phyloP scores from a whole-genome alignment of 768 basidiomycete species.

The Crassisporium funariophilum region DNA sequence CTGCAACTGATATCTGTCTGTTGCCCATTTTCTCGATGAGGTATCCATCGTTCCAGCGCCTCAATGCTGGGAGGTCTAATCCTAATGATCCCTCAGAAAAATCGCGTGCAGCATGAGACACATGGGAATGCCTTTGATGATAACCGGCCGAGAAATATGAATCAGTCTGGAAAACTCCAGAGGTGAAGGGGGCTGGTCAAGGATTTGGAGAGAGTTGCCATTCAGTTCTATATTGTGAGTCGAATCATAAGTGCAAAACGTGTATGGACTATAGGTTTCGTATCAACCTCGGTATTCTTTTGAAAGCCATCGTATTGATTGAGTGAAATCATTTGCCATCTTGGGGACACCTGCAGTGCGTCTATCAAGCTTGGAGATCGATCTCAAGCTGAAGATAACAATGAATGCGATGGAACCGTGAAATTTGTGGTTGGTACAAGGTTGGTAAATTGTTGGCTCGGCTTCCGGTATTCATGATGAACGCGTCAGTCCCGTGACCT shows the following conservation, averaged over 20 bases:
- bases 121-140: slow-evolving; percentile 60
- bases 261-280: background rate
- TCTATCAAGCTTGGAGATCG: background rate
- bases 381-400: too few relatives aligned
- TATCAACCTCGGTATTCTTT: slow-evolving; percentile 46
- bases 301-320: slow-evolving; percentile 28
- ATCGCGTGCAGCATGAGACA: background rate
- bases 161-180: slow-evolving; percentile 71
- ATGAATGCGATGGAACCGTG: too few relatives aligned
- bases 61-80: slow-evolving; percentile 45
- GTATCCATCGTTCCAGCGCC: slow-evolving; percentile 69
- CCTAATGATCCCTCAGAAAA: slow-evolving; percentile 36
- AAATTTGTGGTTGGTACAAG: too few relatives aligned
- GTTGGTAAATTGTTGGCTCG: too few relatives aligned
- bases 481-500: slow-evolving; percentile 9
- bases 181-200: slow-evolving; percentile 60
- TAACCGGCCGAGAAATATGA: slow-evolving; percentile 68
- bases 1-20: slow-evolving; percentile 64
- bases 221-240: slow-evolving; percentile 52
- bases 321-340: slow-evolving; percentile 13
- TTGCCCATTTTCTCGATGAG: slow-evolving; percentile 58
- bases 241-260: background rate
- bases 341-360: background rate
- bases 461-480: too few relatives aligned
- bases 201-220: slow-evolving; percentile 48